Base-by-base conservation (phyloP, 805 yeast species). In the Metschnikowia matae region DNA sequence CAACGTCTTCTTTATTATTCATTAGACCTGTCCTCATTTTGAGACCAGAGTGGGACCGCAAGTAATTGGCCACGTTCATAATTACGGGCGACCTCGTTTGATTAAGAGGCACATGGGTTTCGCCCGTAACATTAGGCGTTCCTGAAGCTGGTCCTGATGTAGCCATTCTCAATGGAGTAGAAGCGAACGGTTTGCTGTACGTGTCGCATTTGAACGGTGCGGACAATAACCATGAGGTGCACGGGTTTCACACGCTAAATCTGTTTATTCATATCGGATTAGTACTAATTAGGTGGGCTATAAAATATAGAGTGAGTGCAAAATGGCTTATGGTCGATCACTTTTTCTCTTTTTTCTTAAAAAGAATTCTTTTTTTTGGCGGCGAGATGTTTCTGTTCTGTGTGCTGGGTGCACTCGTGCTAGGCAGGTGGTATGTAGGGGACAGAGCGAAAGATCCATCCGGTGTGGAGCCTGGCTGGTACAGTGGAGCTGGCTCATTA, bases 21-120 rank as follows among this genome's bases (percentile, higher is more conserved):
- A 84, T 72, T n/a, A 84, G 66, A 13, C 97, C 97, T 54, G 80
- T 79, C 60, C 99, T 82, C 67, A 85, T 87, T 63, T 92, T 94
- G 55, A 92, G 74, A n/a, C 70, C 67, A 33, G 72, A 64, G 66
- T 87, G 79, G 58, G 81, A 80, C 53, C 92, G 82, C 54, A 91
- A 73, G 54, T 75, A 86, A 48, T 79, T 77, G 37, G 96, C 96
- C 41, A 92, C 69, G 15, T 85, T 85, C 44, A 84, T 55, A 0
- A 91, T 84, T 23, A 77, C 71, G 1, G 88, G 88, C n/a, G 63
- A 52, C n/a, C 55, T 55, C 29, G 58, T 54, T 37, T 55, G 56
- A n/a, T 54, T 46, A 10, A 51, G 44, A 7, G 58, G 54, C 15
- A 58, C 58, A 10, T 50, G 58, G 1, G 57, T 53, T 10, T 56